phyloP scores from a whole-genome alignment of 495 filamentous ascomycete species.

The Tuber melanosporum region DNA sequence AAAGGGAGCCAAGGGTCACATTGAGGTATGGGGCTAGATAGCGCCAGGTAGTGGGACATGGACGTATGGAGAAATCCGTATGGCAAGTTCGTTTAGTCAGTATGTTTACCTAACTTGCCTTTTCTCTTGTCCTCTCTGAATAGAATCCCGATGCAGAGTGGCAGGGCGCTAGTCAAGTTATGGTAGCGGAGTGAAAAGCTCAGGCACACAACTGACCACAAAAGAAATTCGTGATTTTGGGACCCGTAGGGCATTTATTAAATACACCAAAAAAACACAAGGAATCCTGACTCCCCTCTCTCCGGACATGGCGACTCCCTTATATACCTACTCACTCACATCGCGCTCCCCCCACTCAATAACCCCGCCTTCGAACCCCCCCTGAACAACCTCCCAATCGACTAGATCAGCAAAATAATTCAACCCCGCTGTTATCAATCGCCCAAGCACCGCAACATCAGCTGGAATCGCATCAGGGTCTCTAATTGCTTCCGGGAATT shows the following conservation, averaged over 20 bases:
- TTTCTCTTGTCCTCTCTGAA: not conserved
- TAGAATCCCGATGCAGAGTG: not conserved
- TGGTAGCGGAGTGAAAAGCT: not conserved
- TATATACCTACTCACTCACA: not conserved
- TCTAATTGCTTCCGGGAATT: not conserved
- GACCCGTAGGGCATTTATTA: not conserved
- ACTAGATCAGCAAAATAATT: not conserved
- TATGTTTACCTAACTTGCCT: not conserved
- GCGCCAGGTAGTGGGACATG: not conserved
- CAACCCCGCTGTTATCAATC: not conserved
- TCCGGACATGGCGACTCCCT: not conserved
- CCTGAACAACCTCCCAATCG: not conserved
- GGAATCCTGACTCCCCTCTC: not conserved
- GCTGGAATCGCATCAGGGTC: not conserved
- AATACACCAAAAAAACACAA: not conserved
- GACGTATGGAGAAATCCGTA: not conserved
- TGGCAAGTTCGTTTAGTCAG: too few species aligned
- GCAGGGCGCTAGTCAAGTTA: not conserved
- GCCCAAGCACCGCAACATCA: not conserved
- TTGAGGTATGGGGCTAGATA: too few species aligned
- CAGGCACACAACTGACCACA: not conserved
- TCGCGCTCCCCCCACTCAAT: not conserved
- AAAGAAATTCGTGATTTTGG: too few species aligned
- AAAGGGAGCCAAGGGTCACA: too few species aligned
- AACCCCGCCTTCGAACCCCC: not conserved